These are phyloP conservation scores for Blastobotrys mokoenaii DNA, from an alignment of 805 yeast genomes.

Conservation along the genomic window DNA sequence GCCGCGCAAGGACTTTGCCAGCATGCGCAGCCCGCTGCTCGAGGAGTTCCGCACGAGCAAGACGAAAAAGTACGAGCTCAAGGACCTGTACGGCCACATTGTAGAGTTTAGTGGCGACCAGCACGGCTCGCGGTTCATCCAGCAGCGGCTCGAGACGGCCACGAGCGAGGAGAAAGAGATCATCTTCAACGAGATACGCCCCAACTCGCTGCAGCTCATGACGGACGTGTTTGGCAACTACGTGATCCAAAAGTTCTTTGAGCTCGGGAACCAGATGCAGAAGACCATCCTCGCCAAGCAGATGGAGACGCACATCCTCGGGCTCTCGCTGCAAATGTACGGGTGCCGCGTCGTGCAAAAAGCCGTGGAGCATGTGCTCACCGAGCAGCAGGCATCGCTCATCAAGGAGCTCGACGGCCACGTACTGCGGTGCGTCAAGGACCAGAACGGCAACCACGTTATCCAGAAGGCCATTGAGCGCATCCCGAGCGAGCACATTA, in stretches of 20 bases:
- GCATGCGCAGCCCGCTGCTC: conserved; percentile 43
- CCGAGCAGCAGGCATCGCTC: conserved; percentile 57
- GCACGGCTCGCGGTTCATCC: conserved; percentile 94
- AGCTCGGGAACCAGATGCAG: conserved; percentile 66
- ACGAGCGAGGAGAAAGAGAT: conserved; percentile 64
- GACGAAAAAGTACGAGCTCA: conserved; percentile 53
- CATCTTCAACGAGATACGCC: conserved; percentile 76
- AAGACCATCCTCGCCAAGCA: conserved; percentile 55
- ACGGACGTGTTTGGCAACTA: conserved; percentile 98
- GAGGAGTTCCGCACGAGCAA: conserved; percentile 75
- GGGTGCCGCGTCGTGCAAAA: conserved; percentile 96
- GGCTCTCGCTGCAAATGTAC: conserved; percentile 85
- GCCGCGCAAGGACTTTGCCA: not conserved
- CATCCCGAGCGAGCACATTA: conserved; percentile 61
- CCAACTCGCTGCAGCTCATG: conserved; percentile 67
- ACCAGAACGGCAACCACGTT: conserved; percentile 97
- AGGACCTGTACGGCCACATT: conserved; percentile 78
- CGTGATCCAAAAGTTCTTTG: conserved; percentile 91
- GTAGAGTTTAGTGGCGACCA: conserved; percentile 92
- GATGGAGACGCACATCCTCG: conserved; percentile 68
- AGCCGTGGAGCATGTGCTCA: conserved; percentile 67
- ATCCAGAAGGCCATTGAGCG: conserved; percentile 90
- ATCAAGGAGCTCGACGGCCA: conserved; percentile 61
- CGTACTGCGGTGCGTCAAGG: conserved; percentile 68
- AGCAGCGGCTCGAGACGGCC: conserved; percentile 68